Base-by-base conservation (phyloP, 139 green algal species). In the Chlamydomonas asymmetrica region DNA sequence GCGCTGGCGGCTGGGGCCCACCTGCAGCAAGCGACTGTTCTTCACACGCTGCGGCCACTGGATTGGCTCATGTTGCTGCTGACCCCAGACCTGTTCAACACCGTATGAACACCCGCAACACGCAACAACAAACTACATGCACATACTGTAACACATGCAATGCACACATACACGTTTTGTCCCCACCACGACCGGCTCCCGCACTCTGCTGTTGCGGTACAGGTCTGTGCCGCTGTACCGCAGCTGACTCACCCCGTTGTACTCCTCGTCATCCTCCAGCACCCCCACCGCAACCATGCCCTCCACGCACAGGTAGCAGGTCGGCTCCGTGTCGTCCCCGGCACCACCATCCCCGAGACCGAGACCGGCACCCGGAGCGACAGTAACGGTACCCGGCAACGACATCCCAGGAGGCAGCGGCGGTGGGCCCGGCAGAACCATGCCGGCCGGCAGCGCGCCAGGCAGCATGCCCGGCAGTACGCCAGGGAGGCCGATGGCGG, bases 191-290 rank as follows among this genome's bases (percentile, higher is more conserved):
- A n/a, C n/a, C n/a, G n/a, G n/a, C n/a, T n/a, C n/a, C n/a, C n/a
- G n/a, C n/a, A n/a, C n/a, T n/a, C n/a, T n/a, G n/a, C n/a, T n/a
- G n/a, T n/a, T n/a, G n/a, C n/a, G n/a, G n/a, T n/a, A n/a, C n/a
- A n/a, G n/a, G n/a, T n/a, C n/a, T n/a, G n/a, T n/a, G n/a, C n/a
- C n/a, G n/a, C n/a, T 52, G 45, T 52, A 52, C 16, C 16, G 45
- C 45, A 52, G 45, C 45, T 52, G 10, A 49, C 66, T 82, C 59
- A 91, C 87, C 50, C 89, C 81, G 5, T 82, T 49, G 69, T 93
- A 93, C 71, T 93, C 88, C 22, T 82, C 73, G 38, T 93, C 82
- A 29, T 91, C 82, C 5, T 35, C 60, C 63, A 93, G 82, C 64
- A 91, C 74, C 5, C 84, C 80, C 3, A 79, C 76, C 0, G 52